Evolutionary conservation across 2,329 filamentous ascomycete species (phyloP).

Genomic region (Ophiostoma himal-ulmi): DNA sequence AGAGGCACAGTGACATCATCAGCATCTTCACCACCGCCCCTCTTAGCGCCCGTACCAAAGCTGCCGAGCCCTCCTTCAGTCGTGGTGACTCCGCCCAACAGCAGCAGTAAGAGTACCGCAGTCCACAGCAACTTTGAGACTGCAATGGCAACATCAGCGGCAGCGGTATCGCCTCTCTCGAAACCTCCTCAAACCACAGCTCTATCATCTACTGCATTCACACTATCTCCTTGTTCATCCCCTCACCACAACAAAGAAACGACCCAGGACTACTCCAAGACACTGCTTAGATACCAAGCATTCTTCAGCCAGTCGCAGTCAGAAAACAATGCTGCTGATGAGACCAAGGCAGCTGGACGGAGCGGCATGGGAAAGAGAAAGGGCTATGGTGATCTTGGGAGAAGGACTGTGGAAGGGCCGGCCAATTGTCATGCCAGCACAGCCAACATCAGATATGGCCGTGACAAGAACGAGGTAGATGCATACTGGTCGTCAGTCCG

Average conservation of each 20-base stretch:
- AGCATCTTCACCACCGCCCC: neutral
- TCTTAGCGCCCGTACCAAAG: neutral
- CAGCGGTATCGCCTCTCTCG: neutral
- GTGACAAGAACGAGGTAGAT: neutral
- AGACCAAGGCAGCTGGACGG: neutral
- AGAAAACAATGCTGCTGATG: neutral
- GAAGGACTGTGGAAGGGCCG: neutral
- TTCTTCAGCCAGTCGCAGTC: neutral
- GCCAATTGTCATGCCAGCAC: neutral
- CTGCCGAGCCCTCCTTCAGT: neutral
- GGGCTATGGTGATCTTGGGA: neutral
- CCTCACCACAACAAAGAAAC: neutral
- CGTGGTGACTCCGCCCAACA: neutral
- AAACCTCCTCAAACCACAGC: neutral
- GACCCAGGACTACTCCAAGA: neutral
- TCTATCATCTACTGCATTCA: neutral
- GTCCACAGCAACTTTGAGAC: neutral
- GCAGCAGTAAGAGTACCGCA: neutral
- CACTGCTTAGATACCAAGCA: neutral
- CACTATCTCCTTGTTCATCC: neutral
- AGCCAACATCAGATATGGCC: neutral
- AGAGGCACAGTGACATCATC: neutral
- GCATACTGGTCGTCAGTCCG: constrained; percentile 20
- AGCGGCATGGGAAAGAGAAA: neutral
- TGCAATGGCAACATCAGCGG: neutral